Conservation (phyloP, 805 yeast species). For the Naumovozyma castellii region DNA sequence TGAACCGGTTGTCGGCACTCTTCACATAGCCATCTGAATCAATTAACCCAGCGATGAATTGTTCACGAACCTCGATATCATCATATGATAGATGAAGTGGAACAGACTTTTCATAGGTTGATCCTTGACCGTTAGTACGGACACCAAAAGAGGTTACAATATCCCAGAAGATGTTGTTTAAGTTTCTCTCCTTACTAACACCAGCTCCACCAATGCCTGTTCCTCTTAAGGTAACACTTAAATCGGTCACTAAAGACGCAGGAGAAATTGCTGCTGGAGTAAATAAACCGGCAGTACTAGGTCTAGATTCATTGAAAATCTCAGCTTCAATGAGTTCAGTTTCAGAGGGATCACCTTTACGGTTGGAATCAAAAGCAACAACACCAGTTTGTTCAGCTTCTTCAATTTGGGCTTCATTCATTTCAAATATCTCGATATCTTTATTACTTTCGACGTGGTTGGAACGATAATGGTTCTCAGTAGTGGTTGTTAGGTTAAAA, state of each 20-base stretch:
- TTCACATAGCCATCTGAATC: conserved; percentile 30
- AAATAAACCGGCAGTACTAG: not conserved
- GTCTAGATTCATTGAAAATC: not conserved
- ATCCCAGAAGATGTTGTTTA: conserved; percentile 17
- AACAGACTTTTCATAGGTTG: conserved; percentile 17
- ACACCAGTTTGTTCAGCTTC: conserved; percentile 1
- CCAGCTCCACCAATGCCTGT: conserved; percentile 1
- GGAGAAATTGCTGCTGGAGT: not conserved
- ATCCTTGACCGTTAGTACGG: not conserved
- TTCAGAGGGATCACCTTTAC: conserved; percentile 2
- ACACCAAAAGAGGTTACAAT: conserved; percentile 8
- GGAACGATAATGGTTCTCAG: not conserved
- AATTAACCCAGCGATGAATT: conserved; percentile 36
- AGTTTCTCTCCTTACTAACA: not conserved
- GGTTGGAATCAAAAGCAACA: conserved; percentile 2
- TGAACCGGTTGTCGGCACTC: conserved; percentile 3
- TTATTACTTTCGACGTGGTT: not conserved
- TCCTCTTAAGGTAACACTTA: not conserved
- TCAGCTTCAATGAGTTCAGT: conserved; percentile 1
- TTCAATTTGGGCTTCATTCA: not conserved
- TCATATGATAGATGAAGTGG: conserved; percentile 29
- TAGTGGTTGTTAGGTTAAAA: conserved; percentile 2
- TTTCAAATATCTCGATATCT: not conserved
- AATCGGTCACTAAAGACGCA: not conserved
- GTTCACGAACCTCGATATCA: conserved; percentile 32